These are phyloP conservation scores for Neospermospora avenae DNA, from an alignment of 2,329 filamentous ascomycete species.

Conservation along the genomic window DNA sequence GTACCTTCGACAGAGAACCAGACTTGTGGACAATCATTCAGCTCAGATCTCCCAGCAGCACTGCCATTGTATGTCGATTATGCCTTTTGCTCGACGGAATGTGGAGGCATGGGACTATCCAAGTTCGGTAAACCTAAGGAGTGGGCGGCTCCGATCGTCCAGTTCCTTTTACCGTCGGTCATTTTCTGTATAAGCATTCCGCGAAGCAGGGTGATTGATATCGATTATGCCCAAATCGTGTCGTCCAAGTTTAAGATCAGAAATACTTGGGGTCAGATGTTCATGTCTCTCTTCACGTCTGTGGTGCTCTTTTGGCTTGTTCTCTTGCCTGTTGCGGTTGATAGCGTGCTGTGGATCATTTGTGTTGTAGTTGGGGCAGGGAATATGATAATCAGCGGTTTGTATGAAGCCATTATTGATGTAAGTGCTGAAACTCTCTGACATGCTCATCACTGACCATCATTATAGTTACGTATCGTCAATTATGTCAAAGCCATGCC, in stretches of 20 bases:
- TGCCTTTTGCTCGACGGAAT: conserved; percentile 32
- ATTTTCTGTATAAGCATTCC: conserved; percentile 39
- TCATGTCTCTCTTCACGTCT: conserved; percentile 5
- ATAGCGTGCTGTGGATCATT: conserved; percentile 16
- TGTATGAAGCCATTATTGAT: conserved; percentile 19
- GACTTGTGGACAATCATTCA: conserved; percentile 14
- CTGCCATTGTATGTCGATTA: conserved; percentile 21
- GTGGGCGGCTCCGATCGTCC: conserved; percentile 37
- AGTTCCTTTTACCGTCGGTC: conserved; percentile 38
- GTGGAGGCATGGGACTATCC: conserved; percentile 35
- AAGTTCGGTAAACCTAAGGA: conserved; percentile 29
- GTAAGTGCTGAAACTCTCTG: too few relatives aligned
- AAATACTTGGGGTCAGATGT: conserved; percentile 6
- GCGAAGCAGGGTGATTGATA: conserved; percentile 32
- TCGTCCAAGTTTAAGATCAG: conserved; percentile 8
- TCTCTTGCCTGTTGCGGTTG: conserved; percentile 13
- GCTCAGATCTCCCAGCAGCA: neutral
- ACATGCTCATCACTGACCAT: too few relatives aligned
- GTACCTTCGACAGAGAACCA: too few relatives aligned
- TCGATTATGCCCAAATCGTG: conserved; percentile 33
- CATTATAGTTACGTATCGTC: conserved; percentile 17
- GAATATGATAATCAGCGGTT: conserved; percentile 17
- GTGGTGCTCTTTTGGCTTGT: conserved; percentile 13
- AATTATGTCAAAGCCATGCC: conserved; percentile 11
- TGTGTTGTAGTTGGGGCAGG: conserved; percentile 14